phyloP scores from a whole-genome alignment of 2,329 filamentous ascomycete genomes.

The Monilinia aucupariae region DNA sequence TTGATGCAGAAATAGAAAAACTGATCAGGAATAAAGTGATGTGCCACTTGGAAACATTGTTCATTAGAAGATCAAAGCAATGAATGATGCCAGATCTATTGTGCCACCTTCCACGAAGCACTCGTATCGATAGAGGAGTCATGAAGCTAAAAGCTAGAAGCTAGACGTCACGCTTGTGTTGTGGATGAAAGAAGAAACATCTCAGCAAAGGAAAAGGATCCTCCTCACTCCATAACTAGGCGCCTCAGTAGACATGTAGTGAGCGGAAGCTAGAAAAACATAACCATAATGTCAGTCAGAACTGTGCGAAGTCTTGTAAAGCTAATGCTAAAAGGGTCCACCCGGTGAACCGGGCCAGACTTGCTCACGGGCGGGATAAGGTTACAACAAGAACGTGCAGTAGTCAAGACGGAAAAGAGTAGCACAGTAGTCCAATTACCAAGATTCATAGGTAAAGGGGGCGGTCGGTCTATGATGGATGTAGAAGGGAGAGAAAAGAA shows the following conservation, averaged over 20 bases:
- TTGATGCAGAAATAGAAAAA: neutral
- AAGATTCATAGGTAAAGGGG: neutral
- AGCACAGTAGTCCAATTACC: neutral
- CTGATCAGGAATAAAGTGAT: too few relatives aligned
- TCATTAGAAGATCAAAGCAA: neutral
- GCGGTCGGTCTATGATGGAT: too few relatives aligned
- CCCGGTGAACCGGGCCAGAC: constrained; percentile 1
- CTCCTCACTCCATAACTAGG: too few relatives aligned
- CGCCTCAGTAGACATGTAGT: too few relatives aligned
- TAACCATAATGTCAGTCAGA: neutral
- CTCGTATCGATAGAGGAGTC: too few relatives aligned
- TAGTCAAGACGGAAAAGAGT: neutral
- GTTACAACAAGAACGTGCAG: neutral
- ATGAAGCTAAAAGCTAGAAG: too few relatives aligned
- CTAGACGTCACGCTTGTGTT: too few relatives aligned
- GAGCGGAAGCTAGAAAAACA: neutral
- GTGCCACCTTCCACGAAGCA: too few relatives aligned
- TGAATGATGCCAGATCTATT: neutral
- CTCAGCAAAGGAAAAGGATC: neutral
- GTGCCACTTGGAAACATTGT: neutral
- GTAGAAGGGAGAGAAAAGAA: too few relatives aligned
- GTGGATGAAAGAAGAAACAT: neutral
- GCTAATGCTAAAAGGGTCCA: neutral
- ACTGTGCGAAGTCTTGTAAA: too few relatives aligned
- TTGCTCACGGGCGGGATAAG: neutral